phyloP scores from a whole-genome alignment of 148 eudicot genomes.

The Vaccinium corymbosum region DNA sequence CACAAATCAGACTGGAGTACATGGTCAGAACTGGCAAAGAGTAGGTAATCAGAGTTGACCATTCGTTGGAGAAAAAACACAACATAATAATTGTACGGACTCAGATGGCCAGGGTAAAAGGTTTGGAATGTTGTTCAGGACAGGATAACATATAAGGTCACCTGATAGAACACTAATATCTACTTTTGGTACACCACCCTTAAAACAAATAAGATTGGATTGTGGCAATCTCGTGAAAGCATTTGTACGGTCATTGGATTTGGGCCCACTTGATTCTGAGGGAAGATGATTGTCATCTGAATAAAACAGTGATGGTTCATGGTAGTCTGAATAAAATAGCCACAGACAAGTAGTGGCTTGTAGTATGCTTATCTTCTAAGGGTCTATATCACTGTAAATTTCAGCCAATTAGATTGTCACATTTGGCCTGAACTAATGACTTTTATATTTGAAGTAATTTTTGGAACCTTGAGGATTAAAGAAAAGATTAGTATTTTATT shows the following conservation, averaged over 20 bases:
- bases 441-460: neutral
- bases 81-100: constrained; percentile 45
- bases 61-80: constrained; percentile 20
- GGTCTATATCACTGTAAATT: neutral
- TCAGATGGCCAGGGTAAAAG: constrained; percentile 38
- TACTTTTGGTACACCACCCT: constrained; percentile 20
- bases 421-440: neutral
- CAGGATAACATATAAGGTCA: constrained; percentile 33
- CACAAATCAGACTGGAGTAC: neutral
- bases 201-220: constrained; percentile 13
- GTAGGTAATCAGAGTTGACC: constrained; percentile 20
- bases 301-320: neutral
- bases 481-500: neutral
- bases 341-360: neutral
- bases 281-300: constrained; percentile 12
- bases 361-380: constrained; percentile 17
- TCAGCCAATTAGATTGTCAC: neutral
- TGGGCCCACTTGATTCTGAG: constrained; percentile 29
- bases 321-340: neutral
- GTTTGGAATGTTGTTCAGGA: constrained; percentile 48
- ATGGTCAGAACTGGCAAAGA: constrained; percentile 7
- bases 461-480: neutral
- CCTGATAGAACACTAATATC: constrained; percentile 26
- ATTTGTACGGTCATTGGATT: constrained; percentile 22
- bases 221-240: constrained; percentile 31